These are phyloP conservation scores for Aspergillus flavus DNA, from an alignment of 2,329 filamentous ascomycete species.

Conservation along the genomic window DNA sequence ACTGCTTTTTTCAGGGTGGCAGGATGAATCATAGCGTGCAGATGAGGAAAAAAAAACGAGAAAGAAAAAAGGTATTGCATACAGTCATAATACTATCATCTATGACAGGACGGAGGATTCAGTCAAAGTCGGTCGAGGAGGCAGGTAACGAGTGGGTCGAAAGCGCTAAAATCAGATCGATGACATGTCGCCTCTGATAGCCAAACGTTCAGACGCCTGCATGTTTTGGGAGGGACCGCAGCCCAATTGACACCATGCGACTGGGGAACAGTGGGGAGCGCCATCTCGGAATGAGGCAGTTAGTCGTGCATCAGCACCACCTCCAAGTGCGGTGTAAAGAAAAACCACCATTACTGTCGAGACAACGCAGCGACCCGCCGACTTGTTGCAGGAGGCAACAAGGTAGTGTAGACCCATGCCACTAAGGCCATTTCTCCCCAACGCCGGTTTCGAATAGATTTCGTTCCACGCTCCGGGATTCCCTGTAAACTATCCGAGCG, in stretches of 20 bases:
- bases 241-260: slow-evolving; percentile 21
- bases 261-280: slow-evolving; percentile 23
- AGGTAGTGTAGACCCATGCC: background rate
- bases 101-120: background rate
- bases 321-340: slow-evolving; percentile 20
- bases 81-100: background rate
- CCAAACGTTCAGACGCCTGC: slow-evolving; percentile 24
- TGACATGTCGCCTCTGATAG: slow-evolving; percentile 28
- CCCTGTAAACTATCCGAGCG: slow-evolving; percentile 7
- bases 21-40: slow-evolving; percentile 19
- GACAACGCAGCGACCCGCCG: slow-evolving; percentile 26
- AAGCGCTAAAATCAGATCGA: slow-evolving; percentile 23
- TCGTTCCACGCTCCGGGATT: slow-evolving; percentile 7
- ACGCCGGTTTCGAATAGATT: slow-evolving; percentile 4
- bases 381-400: background rate
- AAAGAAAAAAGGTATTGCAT: slow-evolving; percentile 15
- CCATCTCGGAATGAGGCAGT: slow-evolving; percentile 26
- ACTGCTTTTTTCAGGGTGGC: slow-evolving; percentile 18
- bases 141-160: slow-evolving; percentile 20
- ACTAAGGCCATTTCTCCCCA: slow-evolving; percentile 4
- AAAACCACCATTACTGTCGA: slow-evolving; percentile 17
- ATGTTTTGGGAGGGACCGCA: slow-evolving; percentile 21
- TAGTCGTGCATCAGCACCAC: slow-evolving; percentile 25
- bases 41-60: slow-evolving; percentile 12
- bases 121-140: slow-evolving; percentile 11